Conservation (phyloP, 441 rosid genomes). For the Breynia disticha region DNA sequence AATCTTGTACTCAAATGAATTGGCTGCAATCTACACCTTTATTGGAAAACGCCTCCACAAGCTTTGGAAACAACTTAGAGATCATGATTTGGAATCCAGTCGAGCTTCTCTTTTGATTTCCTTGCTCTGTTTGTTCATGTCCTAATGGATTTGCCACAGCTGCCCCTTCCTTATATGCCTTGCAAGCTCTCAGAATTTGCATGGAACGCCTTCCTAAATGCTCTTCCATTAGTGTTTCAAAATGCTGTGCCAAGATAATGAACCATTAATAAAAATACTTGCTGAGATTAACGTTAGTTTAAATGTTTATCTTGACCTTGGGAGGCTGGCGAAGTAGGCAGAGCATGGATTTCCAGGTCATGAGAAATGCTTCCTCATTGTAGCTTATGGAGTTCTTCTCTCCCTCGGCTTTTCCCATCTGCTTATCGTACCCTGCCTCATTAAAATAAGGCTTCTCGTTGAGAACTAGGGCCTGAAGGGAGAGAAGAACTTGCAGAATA, state of each 20-base stretch:
- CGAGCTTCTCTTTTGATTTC: constrained; percentile 42
- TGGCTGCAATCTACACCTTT: constrained; percentile 57
- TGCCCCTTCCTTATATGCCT: constrained; percentile 65
- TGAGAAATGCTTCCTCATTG: constrained; percentile 74
- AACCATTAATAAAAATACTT: not conserved
- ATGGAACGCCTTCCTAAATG: constrained; percentile 41
- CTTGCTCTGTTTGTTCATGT: constrained; percentile 17
- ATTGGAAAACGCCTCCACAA: constrained; percentile 56
- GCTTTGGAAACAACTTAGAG: constrained; percentile 65
- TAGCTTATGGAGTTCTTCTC: constrained; percentile 83
- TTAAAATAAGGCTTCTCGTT: constrained; percentile 94
- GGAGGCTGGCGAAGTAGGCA: constrained; percentile 62
- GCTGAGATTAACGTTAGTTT: not conserved
- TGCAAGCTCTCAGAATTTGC: constrained; percentile 49
- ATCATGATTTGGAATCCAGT: constrained; percentile 93
- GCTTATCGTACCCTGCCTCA: constrained; percentile 88
- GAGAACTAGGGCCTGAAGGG: constrained; percentile 92
- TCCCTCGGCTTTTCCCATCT: constrained; percentile 75
- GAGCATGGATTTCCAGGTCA: constrained; percentile 85
- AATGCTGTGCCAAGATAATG: constrained; percentile 45
- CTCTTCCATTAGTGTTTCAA: constrained; percentile 67
- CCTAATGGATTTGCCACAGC: constrained; percentile 36
- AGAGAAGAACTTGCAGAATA: constrained; percentile 85
- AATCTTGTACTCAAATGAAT: constrained; percentile 22
- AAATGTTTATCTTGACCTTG: constrained; percentile 30